Conservation (phyloP, 1,139 yeast species). For the Saccharomycopsis hybrid region DNA sequence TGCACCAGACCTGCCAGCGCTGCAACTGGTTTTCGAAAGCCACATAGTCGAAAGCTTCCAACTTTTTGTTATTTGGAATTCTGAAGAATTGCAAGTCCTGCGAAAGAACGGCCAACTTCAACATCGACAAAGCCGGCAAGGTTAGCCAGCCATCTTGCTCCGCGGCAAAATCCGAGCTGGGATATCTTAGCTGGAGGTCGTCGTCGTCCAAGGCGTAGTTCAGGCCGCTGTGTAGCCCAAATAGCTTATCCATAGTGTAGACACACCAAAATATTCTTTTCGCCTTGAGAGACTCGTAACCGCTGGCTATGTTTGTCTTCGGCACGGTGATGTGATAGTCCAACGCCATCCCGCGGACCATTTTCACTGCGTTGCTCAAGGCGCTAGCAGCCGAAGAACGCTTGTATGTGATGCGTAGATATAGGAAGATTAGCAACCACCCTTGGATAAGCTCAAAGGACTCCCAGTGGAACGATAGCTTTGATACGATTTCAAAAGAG, state of each 20-base stretch:
- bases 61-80: constrained; percentile 13
- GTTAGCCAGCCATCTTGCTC: constrained; percentile 52
- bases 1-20: too few relatives aligned
- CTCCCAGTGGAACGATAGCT: constrained; percentile 61
- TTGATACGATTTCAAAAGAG: constrained; percentile 40
- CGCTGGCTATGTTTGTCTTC: too few relatives aligned
- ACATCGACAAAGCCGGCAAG: constrained; percentile 40
- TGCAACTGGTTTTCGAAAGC: too few relatives aligned
- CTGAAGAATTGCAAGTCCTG: constrained; percentile 23
- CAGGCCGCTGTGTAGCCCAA: constrained; percentile 52
- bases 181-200: constrained; percentile 34
- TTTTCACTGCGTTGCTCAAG: constrained; percentile 46
- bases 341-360: constrained; percentile 54
- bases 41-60: neutral
- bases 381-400: constrained; percentile 52
- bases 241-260: constrained; percentile 48
- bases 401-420: constrained; percentile 49
- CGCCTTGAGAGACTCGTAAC: constrained; percentile 46
- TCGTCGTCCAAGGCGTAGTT: constrained; percentile 36
- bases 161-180: constrained; percentile 16
- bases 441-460: constrained; percentile 58
- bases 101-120: constrained; percentile 38
- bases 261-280: constrained; percentile 53
- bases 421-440: constrained; percentile 51
- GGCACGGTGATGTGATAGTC: constrained; percentile 25